Base-by-base conservation (phyloP, 2,329 filamentous ascomycete genomes). In the Penicillium sp. region DNA sequence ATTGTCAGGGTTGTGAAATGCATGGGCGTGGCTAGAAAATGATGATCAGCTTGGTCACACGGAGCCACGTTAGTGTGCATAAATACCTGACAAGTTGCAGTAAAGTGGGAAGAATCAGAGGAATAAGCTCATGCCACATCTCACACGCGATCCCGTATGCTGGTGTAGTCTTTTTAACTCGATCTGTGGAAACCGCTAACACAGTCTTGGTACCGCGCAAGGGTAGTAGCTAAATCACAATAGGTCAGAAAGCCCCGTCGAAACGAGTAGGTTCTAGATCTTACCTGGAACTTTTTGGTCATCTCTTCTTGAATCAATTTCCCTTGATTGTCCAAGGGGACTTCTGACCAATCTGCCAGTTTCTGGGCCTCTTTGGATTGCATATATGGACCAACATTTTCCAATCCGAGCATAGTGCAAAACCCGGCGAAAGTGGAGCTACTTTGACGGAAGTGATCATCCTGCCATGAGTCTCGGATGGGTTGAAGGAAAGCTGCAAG, bases 171-270 rank as follows among this genome's bases (percentile, higher is more conserved):
- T 87, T 88, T 41, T 89, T 86, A 7, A 97, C 72, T 64, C 89
- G 89, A 60, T 99, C 95, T 0, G 93, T 92, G 0, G 92, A 95
- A 41, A 91, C 92, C 1, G 87, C 88, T n/a, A 99, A 74, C 64
- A 97, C 88, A 0, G 89, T 89, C 66, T 96, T 96, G 1, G 92
- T 96, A 6, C 88, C 81, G 49, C 92, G 83, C 35, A 99, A 73
- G 3, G 93, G 93, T 12, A 97, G 73, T 51, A 80, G 77, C 78
- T 87, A 57, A n/a, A 34, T 27, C 31, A 12, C 10, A 3, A 31
- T 6, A 1, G 19, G 36, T 62, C 29, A 62, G 50, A 39, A 3
- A 16, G 8, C 11, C 4, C n/a, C 8, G 4, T 3, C 35, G 2
- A 9, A 12, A n/a, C 13, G 19, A 16, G 11, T 10, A 22, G n/a